Evolutionary conservation across 805 yeast genomes (phyloP).

Genomic region (Metschnikowia gelsemii): DNA sequence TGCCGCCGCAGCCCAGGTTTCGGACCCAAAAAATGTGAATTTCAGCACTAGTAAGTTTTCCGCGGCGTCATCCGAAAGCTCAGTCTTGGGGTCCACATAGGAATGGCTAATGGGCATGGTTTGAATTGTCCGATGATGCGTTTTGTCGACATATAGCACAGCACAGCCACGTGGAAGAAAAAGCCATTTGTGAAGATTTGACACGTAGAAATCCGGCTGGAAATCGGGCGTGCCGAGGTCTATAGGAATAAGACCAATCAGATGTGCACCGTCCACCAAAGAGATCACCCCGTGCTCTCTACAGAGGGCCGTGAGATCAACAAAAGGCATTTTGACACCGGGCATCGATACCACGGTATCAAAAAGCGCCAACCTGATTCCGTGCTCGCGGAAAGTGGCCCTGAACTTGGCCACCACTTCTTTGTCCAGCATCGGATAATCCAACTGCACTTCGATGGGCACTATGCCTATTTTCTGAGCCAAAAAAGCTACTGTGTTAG

Average conservation of each 20-base stretch:
- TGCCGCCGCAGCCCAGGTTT: constrained; percentile 42
- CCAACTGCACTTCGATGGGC: constrained; percentile 19
- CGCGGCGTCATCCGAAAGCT: constrained; percentile 23
- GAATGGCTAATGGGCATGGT: constrained; percentile 58
- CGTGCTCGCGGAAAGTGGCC: constrained; percentile 21
- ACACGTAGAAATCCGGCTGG: constrained; percentile 58
- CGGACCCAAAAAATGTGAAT: constrained; percentile 53
- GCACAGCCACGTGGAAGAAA: constrained; percentile 59
- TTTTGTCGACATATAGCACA: constrained; percentile 53
- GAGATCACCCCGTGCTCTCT: constrained; percentile 48
- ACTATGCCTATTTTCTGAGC: constrained; percentile 29
- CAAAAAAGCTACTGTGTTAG: constrained; percentile 48
- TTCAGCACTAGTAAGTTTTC: constrained; percentile 38
- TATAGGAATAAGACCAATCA: constrained; percentile 54
- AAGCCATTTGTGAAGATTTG: constrained; percentile 73
- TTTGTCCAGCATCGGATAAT: constrained; percentile 19
- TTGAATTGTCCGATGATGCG: constrained; percentile 50
- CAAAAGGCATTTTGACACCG: constrained; percentile 57
- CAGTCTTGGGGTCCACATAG: constrained; percentile 36
- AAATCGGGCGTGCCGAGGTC: constrained; percentile 34
- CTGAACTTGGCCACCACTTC: constrained; percentile 28
- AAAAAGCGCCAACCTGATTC: constrained; percentile 46
- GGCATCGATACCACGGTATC: constrained; percentile 68
- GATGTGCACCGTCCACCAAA: constrained; percentile 73
- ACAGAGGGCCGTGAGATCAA: constrained; percentile 46